Conservation (phyloP, 306 rosid species). For the Lupinus albus region DNA sequence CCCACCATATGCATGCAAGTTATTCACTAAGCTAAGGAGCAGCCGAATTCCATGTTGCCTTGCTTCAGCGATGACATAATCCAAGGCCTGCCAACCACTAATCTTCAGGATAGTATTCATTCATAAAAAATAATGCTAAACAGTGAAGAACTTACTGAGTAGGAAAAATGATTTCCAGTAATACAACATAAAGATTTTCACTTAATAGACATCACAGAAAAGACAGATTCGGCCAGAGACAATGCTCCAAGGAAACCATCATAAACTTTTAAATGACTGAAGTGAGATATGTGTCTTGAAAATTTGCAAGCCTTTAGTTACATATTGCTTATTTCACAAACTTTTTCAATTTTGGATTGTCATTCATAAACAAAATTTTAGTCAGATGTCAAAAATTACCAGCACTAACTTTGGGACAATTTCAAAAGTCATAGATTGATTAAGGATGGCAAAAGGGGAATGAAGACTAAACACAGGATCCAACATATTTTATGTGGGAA, state of each 20-base stretch:
- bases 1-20: slow-evolving; percentile 93
- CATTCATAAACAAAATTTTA: neutral
- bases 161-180: slow-evolving; percentile 4
- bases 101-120: slow-evolving; percentile 23
- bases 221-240: slow-evolving; percentile 11
- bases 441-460: slow-evolving; percentile 1
- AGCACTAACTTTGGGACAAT: slow-evolving; percentile 17
- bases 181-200: slow-evolving; percentile 1
- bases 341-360: slow-evolving; percentile 24
- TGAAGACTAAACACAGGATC: slow-evolving; percentile 12
- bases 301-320: slow-evolving; percentile 7
- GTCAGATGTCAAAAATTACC: slow-evolving; percentile 14
- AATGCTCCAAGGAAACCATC: slow-evolving; percentile 18
- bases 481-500: slow-evolving; percentile 5
- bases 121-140: slow-evolving; percentile 28
- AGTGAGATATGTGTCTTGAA: neutral
- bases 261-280: neutral
- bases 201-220: slow-evolving; percentile 19
- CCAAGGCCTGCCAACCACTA: slow-evolving; percentile 77
- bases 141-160: slow-evolving; percentile 18
- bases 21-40: slow-evolving; percentile 89
- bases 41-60: slow-evolving; percentile 73
- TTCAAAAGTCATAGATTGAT: slow-evolving; percentile 4
- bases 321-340: slow-evolving; percentile 21
- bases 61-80: slow-evolving; percentile 90